These are phyloP conservation scores for Endocalyx cinctus DNA, from an alignment of 2,329 filamentous ascomycete species.

Conservation along the genomic window DNA sequence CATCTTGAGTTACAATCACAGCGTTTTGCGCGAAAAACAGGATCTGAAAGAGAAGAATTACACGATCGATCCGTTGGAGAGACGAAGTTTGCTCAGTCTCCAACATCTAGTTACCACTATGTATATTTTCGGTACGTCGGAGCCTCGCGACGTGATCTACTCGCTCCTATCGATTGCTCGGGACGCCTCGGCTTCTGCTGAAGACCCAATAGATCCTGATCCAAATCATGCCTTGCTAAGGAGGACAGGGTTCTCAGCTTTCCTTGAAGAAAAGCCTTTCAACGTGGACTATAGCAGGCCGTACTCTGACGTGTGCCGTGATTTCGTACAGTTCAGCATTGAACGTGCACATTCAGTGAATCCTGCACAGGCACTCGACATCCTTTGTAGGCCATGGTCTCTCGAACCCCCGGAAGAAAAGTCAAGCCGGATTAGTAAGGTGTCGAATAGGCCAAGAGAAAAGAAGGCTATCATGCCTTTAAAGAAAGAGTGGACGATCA, in stretches of 20 bases:
- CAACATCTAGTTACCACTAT: conserved; percentile 31
- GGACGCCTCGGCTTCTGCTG: conserved; percentile 21
- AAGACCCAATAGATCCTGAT: background rate
- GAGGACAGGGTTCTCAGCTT: conserved; percentile 9
- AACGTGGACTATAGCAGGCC: conserved; percentile 27
- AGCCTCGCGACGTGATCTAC: conserved; percentile 29
- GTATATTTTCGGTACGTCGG: conserved; percentile 23
- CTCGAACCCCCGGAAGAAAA: conserved; percentile 6
- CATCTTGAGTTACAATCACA: too few species aligned
- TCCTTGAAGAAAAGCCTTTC: conserved; percentile 22
- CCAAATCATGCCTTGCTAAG: conserved; percentile 4
- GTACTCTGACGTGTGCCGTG: conserved; percentile 26
- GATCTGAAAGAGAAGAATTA: background rate
- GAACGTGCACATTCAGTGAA: conserved; percentile 10
- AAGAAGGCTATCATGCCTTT: too few species aligned
- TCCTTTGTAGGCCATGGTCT: conserved; percentile 36
- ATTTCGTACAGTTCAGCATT: conserved; percentile 31
- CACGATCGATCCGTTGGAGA: conserved; percentile 1
- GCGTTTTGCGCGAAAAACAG: too few species aligned
- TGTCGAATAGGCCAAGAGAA: too few species aligned
- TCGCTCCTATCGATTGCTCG: conserved; percentile 29
- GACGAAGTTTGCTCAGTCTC: conserved; percentile 21
- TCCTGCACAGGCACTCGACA: conserved; percentile 26
- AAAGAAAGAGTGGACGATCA: too few species aligned
- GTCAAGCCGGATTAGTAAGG: conserved; percentile 1